Evolutionary conservation across 495 filamentous ascomycete species (phyloP), one percentile per base, ranked within the genome.

Genomic region (Xylaria acuta): DNA sequence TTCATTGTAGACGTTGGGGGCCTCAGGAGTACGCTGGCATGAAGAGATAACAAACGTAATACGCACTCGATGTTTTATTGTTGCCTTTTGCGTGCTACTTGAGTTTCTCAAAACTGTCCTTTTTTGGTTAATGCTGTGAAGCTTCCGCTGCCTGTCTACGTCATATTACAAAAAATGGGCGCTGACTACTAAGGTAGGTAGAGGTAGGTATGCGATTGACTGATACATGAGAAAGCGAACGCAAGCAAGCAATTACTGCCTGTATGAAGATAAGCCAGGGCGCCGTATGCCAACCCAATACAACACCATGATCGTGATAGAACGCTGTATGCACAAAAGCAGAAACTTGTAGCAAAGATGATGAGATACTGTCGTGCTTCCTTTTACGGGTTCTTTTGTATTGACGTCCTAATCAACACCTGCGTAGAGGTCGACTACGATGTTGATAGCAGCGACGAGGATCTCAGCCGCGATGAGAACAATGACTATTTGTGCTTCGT

Each of bases 381-480:
- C 45, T 25, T 67, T 40, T 40, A 25, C 14, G 22, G 30, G 8
- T 25, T 5, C 9, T 30, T n/a, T 49, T 9, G 22, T 43, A 22
- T 32, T 51, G 64, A 38, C 20, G 41, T 64, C 41, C 77, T 84
- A 93, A 64, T 93, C 92, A 6, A 93, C 88, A 30, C 92, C 93
- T 40, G 94, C 97, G 79, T 95, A 94, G 67, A 99, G 78, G 84
- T 99, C 96, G 14, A 99, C 97, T 40, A 97, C 86, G 64, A 99
- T 98, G 82, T 99, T 99, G 69, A 98, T 91, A 16, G 91, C 92
- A 1, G 97, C 96, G 20, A 99, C 96, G 3, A 98, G 82, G 76
- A 99, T 98, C 79, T 99, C 96, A 0, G 94, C 94, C 14, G 94
- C 95, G 77, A 99, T 98, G 66, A 99, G 90, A 18, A 98, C 86